Evolutionary conservation across 345 rosid species (phyloP), one percentile per base, ranked within the genome.

Genomic region (Citrus glauca): DNA sequence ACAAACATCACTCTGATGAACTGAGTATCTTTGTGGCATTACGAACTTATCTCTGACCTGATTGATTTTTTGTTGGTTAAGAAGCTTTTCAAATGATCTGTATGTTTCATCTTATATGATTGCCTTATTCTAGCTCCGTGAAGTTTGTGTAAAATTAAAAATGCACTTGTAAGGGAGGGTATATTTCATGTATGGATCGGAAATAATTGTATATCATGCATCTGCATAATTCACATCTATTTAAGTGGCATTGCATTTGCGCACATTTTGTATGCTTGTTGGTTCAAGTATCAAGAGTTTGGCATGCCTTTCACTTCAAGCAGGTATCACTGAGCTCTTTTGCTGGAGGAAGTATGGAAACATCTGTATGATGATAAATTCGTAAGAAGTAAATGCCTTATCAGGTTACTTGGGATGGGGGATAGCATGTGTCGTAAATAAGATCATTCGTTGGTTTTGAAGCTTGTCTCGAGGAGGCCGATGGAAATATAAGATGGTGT

Each of bases 401-500:
- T 77, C 69, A 79, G 89, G 83, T 87, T 79, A 82, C 83, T n/a
- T 75, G 81, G 86, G 81, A 61, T 72, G 87, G 84, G 82, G 82
- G 87, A 82, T 85, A 77, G 82, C 79, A 77, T 69, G 17, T 86
- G 82, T 85, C 69, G 78, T 72, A 74, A 45, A 64, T 19, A 80
- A 28, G 87, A 80, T 81, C 81, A 64, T 79, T 77, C 66, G 73
- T 76, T 74, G 84, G 83, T 78, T 81, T 75, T 77, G 80, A 83
- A 72, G 76, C 76, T 74, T 81, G 77, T 79, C 77, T 76, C 73
- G 63, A 72, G 85, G 11, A 67, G 71, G 80, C 64, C 64, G 79
- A 78, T 81, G 79, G 79, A 88, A 88, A 70, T 81, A 81, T 84
- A 77, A 28, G 78, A 56, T 38, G 82, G 74, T 75, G 66, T 78